Evolutionary conservation across 257 asterid species (phyloP).

Genomic region (Agastache rugosa): DNA sequence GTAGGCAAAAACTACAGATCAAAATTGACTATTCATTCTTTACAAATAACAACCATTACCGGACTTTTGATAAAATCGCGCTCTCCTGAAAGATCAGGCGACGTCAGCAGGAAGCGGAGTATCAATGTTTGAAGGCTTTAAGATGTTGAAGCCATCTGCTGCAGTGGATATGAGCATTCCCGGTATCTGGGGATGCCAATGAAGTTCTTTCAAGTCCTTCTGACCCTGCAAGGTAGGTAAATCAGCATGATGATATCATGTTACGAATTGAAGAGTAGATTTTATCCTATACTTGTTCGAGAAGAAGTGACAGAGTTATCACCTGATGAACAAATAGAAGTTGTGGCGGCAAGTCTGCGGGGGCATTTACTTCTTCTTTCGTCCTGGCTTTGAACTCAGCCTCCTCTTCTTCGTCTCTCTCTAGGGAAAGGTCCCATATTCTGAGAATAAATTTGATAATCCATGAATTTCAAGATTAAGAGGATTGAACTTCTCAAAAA

Average conservation of each 20-base stretch:
- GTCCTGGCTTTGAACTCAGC: conserved; percentile 78
- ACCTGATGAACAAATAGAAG: conserved; percentile 99
- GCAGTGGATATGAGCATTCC: conserved; percentile 93
- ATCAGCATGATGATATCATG: conserved; percentile 1
- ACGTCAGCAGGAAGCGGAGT: conserved; percentile 38
- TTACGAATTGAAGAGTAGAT: neutral
- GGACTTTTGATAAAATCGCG: neutral
- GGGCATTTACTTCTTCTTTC: conserved; percentile 77
- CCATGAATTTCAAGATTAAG: neutral
- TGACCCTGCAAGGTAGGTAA: conserved; percentile 70
- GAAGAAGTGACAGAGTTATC: neutral
- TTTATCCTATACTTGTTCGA: neutral
- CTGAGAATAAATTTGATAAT: conserved; percentile 42
- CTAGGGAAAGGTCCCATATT: conserved; percentile 93
- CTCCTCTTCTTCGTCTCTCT: conserved; percentile 97
- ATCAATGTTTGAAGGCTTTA: conserved; percentile 87
- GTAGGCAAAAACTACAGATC: neutral
- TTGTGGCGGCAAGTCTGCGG: conserved; percentile 89
- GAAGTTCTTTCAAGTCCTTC: conserved; percentile 94
- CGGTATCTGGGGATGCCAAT: conserved; percentile 93
- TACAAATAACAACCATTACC: neutral
- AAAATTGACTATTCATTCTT: neutral
- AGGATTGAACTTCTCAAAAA: neutral
- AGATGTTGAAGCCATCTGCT: conserved; percentile 83
- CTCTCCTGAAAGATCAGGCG: conserved; percentile 28